A percentile compares a stretch with the other conserved stretches of the same genome.
Conservation (phyloP, 768 basidiomycete genomes). For the Tremella mesenterica region DNA sequence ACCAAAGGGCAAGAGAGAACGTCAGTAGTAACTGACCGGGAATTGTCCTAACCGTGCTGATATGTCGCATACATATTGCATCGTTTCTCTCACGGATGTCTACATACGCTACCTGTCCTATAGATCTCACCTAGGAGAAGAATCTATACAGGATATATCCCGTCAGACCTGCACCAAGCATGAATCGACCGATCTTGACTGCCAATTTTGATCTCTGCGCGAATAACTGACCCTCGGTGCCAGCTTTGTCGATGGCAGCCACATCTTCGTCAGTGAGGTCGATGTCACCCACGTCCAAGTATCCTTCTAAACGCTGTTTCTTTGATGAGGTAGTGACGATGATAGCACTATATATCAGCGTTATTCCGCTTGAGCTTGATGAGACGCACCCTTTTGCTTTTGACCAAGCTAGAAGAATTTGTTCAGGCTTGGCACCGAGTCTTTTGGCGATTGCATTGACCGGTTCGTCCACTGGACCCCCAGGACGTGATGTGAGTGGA, state of each 20-base stretch:
- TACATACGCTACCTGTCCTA: too few relatives aligned
- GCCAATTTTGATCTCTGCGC: constrained; percentile 8
- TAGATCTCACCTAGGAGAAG: too few relatives aligned
- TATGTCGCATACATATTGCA: not conserved
- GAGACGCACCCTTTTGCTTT: constrained; percentile 27
- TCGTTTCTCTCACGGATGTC: too few relatives aligned
- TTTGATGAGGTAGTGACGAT: constrained; percentile 41
- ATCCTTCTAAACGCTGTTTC: constrained; percentile 55
- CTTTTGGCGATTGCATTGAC: constrained; percentile 16
- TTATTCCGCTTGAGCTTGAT: not conserved
- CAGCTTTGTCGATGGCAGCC: constrained; percentile 43
- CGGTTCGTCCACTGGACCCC: constrained; percentile 17
- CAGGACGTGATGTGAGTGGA: constrained; percentile 21
- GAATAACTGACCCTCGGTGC: constrained; percentile 33
- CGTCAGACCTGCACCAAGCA: not conserved
- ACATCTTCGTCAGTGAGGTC: constrained; percentile 42
- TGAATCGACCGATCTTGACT: not conserved
- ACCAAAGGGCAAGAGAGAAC: too few relatives aligned
- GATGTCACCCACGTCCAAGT: constrained; percentile 60
- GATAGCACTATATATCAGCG: constrained; percentile 26
- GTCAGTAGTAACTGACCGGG: too few relatives aligned
- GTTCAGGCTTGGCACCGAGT: constrained; percentile 20
- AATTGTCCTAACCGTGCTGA: not conserved
- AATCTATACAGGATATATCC: not conserved
- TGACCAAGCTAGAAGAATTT: constrained; percentile 31